A percentile compares a stretch with the other conserved stretches of the same genome.
Conservation (phyloP, 148 eudicot species). For the Arbutus unedo region DNA sequence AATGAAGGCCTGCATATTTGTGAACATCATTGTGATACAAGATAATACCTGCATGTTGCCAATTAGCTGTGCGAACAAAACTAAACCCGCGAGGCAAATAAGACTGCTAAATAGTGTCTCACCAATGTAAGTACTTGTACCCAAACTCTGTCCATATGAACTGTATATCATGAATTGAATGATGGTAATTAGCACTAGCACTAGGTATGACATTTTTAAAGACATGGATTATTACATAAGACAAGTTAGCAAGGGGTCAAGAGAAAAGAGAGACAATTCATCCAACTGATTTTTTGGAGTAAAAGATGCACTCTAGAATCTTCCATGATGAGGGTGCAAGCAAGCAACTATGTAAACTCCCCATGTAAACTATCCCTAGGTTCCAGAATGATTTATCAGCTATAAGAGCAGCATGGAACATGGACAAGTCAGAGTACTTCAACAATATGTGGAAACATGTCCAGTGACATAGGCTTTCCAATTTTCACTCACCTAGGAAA, state of each 20-base stretch:
- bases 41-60: conserved; percentile 86
- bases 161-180: conserved; percentile 37
- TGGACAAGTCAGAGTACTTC: background rate
- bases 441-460: background rate
- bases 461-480: background rate
- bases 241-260: background rate
- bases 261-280: background rate
- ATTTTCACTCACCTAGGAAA: background rate
- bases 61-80: conserved; percentile 65
- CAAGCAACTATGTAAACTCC: background rate
- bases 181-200: conserved; percentile 6
- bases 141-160: conserved; percentile 76
- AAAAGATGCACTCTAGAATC: background rate
- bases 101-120: conserved; percentile 60
- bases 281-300: background rate
- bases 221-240: background rate
- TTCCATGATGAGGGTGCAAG: background rate
- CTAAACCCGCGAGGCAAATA: conserved; percentile 66
- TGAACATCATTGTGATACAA: background rate
- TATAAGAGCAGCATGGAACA: background rate
- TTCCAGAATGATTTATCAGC: background rate
- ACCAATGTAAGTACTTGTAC: conserved; percentile 42
- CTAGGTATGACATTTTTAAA: background rate
- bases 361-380: background rate
- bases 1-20: background rate